Percentiles rank a stretch among this genome's conserved stretches.
phyloP scores from a whole-genome alignment of 441 rosid genomes.

The Theobroma grandiflorum region DNA sequence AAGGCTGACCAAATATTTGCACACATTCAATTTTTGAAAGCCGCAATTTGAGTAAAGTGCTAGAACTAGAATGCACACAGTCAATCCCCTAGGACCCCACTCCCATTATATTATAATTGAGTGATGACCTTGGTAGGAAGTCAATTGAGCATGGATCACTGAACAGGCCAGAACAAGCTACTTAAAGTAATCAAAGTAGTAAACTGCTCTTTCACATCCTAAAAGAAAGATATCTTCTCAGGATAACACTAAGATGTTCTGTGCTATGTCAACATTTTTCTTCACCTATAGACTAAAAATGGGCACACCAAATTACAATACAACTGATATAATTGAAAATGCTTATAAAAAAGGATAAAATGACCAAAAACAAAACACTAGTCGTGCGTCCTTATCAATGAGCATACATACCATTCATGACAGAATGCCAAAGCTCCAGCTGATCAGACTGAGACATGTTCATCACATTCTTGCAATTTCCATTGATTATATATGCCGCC shows the following conservation, averaged over 20 bases:
- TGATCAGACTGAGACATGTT: conserved; percentile 91
- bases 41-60: not conserved
- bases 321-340: not conserved
- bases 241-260: not conserved
- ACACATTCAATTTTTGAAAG: not conserved
- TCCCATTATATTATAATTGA: not conserved
- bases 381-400: not conserved
- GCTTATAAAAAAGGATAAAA: not conserved
- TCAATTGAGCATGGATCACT: not conserved
- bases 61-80: not conserved
- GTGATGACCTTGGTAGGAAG: not conserved
- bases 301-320: not conserved
- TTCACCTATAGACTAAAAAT: not conserved
- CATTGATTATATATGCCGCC: conserved; percentile 91
- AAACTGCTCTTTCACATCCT: conserved; percentile 1
- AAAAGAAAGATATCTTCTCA: not conserved
- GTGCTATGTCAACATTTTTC: not conserved
- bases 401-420: conserved; percentile 66
- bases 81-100: not conserved
- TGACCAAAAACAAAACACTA: not conserved
- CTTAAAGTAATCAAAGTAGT: not conserved
- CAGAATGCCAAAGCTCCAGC: conserved; percentile 76
- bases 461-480: conserved; percentile 93
- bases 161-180: conserved; percentile 1
- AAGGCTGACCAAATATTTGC: not conserved